Percentiles rank a stretch among this genome's conserved stretches.
These are phyloP conservation scores for Cornus kousa DNA, from an alignment of 148 eudicot genomes.

Conservation along the genomic window DNA sequence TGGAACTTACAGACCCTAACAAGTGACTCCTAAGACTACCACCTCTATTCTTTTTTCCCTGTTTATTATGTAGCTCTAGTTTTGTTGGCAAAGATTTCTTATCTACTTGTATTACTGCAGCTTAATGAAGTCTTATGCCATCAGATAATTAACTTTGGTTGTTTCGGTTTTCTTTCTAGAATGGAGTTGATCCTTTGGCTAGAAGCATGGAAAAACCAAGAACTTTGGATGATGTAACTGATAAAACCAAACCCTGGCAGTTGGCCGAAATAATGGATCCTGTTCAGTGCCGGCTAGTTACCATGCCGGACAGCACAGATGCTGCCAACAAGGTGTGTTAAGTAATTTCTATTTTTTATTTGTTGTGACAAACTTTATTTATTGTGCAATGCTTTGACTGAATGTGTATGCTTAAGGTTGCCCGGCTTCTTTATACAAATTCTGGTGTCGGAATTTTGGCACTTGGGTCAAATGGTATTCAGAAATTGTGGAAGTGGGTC, in stretches of 20 bases:
- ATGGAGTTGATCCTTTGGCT: slow-evolving; percentile 61
- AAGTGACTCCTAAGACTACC: neutral
- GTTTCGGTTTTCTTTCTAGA: slow-evolving; percentile 30
- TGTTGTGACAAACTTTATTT: neutral
- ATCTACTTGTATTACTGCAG: neutral
- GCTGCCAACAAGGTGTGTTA: slow-evolving; percentile 58
- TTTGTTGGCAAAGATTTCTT: slow-evolving; percentile 9
- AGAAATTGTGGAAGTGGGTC: slow-evolving; percentile 84
- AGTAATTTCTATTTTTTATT: slow-evolving; percentile 11
- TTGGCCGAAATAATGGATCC: slow-evolving; percentile 75
- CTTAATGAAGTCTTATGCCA: neutral
- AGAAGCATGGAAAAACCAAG: slow-evolving; percentile 73
- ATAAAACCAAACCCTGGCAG: slow-evolving; percentile 78
- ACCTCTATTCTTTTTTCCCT: neutral
- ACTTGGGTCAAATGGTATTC: slow-evolving; percentile 68
- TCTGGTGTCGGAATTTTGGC: slow-evolving; percentile 81
- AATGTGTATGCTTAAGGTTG: slow-evolving; percentile 49
- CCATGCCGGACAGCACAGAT: slow-evolving; percentile 78
- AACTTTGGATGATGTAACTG: slow-evolving; percentile 62
- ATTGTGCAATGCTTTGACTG: slow-evolving; percentile 1
- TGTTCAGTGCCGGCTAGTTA: slow-evolving; percentile 72
- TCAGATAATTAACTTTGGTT: neutral
- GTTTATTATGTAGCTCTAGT: neutral
- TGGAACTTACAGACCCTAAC: neutral
- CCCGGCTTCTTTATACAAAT: slow-evolving; percentile 82